Conservation (phyloP, 1,139 yeast genomes). For the Komagataea norvegica region DNA sequence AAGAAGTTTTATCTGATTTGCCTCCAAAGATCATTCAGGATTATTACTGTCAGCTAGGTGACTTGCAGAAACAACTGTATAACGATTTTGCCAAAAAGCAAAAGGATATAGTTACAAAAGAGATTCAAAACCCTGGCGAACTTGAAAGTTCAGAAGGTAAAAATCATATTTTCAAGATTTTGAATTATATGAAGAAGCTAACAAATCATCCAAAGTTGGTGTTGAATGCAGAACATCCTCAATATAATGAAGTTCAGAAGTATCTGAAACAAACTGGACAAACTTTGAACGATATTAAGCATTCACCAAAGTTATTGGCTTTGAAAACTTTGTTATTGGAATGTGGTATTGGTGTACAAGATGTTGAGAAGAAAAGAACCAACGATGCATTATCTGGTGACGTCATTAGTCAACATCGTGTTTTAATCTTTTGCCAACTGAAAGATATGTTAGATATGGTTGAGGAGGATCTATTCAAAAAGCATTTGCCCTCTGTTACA, state of each 20-base stretch:
- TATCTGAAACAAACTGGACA: conserved; percentile 57
- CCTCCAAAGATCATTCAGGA: conserved; percentile 99
- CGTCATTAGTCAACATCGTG: conserved; percentile 93
- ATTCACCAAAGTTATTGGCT: conserved; percentile 88
- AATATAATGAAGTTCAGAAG: conserved; percentile 57
- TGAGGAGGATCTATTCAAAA: conserved; percentile 79
- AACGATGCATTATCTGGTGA: conserved; percentile 37
- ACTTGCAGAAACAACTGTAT: conserved; percentile 80
- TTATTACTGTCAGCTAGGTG: conserved; percentile 93
- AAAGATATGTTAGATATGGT: conserved; percentile 98
- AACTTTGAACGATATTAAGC: conserved; percentile 65
- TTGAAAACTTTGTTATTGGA: conserved; percentile 76
- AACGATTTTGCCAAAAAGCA: conserved; percentile 90
- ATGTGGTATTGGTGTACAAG: conserved; percentile 85
- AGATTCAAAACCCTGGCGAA: conserved; percentile 43
- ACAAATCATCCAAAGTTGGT: conserved; percentile 97
- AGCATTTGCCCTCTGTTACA: conserved; percentile 84
- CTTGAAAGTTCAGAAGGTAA: conserved; percentile 54
- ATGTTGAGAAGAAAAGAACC: conserved; percentile 33
- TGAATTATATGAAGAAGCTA: conserved; percentile 94
- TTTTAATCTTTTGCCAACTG: conserved; percentile 90
- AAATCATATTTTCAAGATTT: conserved; percentile 94
- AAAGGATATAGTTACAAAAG: conserved; percentile 64
- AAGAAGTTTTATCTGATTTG: conserved; percentile 90
- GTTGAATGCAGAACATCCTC: conserved; percentile 82